These are phyloP conservation scores for Geranium incanum DNA, from an alignment of 441 rosid species.

Conservation along the genomic window DNA sequence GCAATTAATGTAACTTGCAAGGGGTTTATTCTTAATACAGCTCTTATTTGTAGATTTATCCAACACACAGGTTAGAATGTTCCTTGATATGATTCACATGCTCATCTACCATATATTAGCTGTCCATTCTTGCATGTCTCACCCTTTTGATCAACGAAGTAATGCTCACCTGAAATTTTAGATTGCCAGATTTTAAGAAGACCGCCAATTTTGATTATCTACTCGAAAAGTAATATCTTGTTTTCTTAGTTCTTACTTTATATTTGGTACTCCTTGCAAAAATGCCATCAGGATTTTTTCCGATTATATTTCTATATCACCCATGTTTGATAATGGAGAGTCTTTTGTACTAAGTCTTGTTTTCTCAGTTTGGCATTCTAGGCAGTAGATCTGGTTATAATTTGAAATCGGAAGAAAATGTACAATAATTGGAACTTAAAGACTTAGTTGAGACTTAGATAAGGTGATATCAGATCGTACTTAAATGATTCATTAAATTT, in stretches of 20 bases:
- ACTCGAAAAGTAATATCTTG: not conserved
- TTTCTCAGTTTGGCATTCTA: not conserved
- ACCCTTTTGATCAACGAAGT: not conserved
- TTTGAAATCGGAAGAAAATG: not conserved
- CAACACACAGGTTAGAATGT: not conserved
- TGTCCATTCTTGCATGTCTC: not conserved
- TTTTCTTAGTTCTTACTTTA: not conserved
- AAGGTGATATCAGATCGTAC: not conserved
- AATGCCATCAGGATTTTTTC: not conserved
- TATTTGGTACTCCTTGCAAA: not conserved
- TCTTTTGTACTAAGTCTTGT: not conserved
- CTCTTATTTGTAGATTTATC: not conserved
- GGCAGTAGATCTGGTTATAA: not conserved
- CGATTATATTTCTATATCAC: not conserved
- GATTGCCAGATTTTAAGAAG: not conserved
- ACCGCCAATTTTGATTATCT: not conserved
- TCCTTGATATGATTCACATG: not conserved
- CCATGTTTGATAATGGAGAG: too few species aligned
- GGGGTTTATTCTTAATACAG: not conserved
- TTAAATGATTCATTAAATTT: not conserved
- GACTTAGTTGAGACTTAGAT: not conserved
- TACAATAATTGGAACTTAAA: not conserved
- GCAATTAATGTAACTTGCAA: conserved; percentile 7
- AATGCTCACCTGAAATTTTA: not conserved
- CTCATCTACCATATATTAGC: not conserved